phyloP scores from a whole-genome alignment of 2,329 filamentous ascomycete genomes.

The Incumbomyces delicatus region DNA sequence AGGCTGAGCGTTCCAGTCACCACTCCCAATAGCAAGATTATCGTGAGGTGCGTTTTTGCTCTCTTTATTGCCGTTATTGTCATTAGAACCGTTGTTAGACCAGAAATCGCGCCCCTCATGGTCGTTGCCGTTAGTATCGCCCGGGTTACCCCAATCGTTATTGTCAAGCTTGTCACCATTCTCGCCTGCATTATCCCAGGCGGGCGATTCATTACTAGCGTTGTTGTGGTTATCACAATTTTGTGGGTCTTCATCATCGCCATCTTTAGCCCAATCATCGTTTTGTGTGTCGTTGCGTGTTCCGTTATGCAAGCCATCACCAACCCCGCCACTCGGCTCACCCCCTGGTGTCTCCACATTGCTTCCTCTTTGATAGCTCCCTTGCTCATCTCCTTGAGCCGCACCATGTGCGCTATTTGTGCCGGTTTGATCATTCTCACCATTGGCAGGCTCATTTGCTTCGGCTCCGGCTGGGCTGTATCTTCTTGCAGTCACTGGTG shows the following conservation, averaged over 20 bases:
- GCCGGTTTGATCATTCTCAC: neutral
- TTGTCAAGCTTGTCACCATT: constrained; percentile 4
- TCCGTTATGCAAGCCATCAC: neutral
- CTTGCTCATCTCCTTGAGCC: neutral
- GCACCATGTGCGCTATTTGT: neutral
- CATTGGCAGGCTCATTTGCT: neutral
- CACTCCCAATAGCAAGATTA: constrained; percentile 2
- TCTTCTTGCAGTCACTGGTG: neutral
- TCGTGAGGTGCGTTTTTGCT: neutral
- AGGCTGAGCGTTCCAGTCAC: constrained; percentile 5
- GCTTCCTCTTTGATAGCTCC: no score
- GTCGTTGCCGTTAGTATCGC: constrained; percentile 4
- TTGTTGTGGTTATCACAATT: neutral
- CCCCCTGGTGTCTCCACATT: no score
- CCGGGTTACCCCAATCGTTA: neutral
- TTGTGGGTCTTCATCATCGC: neutral
- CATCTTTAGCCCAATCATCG: constrained; percentile 2
- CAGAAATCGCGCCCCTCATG: neutral
- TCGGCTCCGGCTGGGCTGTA: neutral
- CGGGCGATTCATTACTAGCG: neutral
- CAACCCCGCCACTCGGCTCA: neutral
- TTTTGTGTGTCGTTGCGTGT: neutral
- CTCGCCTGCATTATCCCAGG: constrained; percentile 2
- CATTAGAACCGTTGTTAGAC: neutral
- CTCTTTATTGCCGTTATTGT: constrained; percentile 8